These are phyloP conservation scores for Penicillium sp. DNA, from an alignment of 2,329 filamentous ascomycete genomes.

Conservation along the genomic window DNA sequence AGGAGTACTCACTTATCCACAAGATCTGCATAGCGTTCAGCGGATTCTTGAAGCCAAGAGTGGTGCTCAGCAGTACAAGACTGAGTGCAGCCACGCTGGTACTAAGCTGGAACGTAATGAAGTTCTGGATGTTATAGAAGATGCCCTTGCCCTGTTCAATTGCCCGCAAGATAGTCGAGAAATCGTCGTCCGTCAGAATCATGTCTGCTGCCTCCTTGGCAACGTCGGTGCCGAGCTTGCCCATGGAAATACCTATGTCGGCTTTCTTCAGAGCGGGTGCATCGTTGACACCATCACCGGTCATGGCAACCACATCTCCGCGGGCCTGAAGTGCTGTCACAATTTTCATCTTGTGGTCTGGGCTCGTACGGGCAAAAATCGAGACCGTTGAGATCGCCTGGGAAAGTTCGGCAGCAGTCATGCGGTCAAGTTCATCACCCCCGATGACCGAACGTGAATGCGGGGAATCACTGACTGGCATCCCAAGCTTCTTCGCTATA, in stretches of 20 bases:
- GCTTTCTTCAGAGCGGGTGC: constrained; percentile 94
- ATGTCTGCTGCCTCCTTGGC: constrained; percentile 93
- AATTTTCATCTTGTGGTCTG: constrained; percentile 98
- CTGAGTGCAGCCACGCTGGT: constrained; percentile 92
- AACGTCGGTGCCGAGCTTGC: constrained; percentile 88
- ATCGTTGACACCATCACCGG: constrained; percentile 96
- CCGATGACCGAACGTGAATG: constrained; percentile 65
- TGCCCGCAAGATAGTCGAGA: constrained; percentile 84
- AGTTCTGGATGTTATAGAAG: constrained; percentile 99
- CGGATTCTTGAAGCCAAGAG: constrained; percentile 89
- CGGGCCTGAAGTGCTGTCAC: constrained; percentile 85
- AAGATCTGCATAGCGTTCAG: constrained; percentile 99
- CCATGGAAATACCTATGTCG: constrained; percentile 98
- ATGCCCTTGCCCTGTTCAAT: constrained; percentile 99
- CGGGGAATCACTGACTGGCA: constrained; percentile 67
- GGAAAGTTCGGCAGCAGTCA: constrained; percentile 81
- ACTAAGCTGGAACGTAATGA: constrained; percentile 96
- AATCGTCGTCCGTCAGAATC: constrained; percentile 85
- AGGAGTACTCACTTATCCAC: constrained; percentile 84
- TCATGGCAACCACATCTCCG: constrained; percentile 98
- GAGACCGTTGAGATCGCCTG: constrained; percentile 83
- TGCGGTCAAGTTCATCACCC: constrained; percentile 88
- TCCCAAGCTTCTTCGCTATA: constrained; percentile 92
- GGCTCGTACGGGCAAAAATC: constrained; percentile 93
- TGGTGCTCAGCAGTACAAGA: constrained; percentile 87